Percentiles rank a stretch among this genome's conserved stretches.
Evolutionary conservation across 306 rosid genomes (phyloP).

Genomic region (Arachis hypogaea): DNA sequence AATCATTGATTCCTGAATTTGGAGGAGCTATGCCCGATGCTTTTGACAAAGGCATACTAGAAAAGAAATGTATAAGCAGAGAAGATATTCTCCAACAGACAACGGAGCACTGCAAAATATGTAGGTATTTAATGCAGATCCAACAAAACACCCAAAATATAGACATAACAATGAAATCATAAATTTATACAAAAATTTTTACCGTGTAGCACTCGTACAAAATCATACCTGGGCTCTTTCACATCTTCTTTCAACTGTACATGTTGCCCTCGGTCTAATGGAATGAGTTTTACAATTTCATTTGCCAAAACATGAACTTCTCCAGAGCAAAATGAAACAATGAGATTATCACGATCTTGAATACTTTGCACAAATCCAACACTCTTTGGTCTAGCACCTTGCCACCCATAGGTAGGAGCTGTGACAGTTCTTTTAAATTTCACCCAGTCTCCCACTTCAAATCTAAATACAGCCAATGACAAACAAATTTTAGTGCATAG

Average conservation of each 20-base stretch:
- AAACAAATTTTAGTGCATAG: conserved; percentile 33
- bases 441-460: conserved; percentile 93
- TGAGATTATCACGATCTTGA: conserved; percentile 73
- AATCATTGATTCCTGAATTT: conserved; percentile 1
- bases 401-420: conserved; percentile 92
- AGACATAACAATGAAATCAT: conserved; percentile 2
- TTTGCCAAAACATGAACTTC: conserved; percentile 78
- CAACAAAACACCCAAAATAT: conserved; percentile 3
- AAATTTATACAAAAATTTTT: background rate
- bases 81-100: background rate
- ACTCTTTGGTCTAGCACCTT: conserved; percentile 74
- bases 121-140: background rate
- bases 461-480: conserved; percentile 53
- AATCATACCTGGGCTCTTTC: conserved; percentile 83
- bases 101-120: conserved; percentile 3
- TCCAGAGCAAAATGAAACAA: conserved; percentile 93
- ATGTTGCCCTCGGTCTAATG: conserved; percentile 95
- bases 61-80: conserved; percentile 11
- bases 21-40: background rate
- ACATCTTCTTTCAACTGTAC: conserved; percentile 88
- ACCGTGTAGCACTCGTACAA: conserved; percentile 14
- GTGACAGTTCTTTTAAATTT: conserved; percentile 78
- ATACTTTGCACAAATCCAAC: conserved; percentile 95
- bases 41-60: background rate
- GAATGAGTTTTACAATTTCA: conserved; percentile 93